Evolutionary conservation across 2,329 filamentous ascomycete species (phyloP), one percentile per base, ranked within the genome.

Genomic region (Xylaria sp.): DNA sequence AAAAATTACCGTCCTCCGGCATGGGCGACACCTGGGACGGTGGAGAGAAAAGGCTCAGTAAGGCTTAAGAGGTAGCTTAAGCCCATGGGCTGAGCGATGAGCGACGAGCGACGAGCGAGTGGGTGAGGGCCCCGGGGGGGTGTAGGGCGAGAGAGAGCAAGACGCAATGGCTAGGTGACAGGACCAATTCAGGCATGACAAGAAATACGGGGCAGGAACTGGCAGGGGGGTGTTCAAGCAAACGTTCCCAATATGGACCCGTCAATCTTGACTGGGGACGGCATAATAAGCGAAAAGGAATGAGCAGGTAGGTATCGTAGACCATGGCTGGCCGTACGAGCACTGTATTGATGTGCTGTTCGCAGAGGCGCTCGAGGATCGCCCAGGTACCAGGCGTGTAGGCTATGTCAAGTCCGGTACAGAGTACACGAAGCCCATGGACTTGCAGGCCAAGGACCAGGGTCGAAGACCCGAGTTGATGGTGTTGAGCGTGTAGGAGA

Each of bases 181-280:
- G 29, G 16, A 34, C 11, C 20, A 43, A 44, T 19, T 43, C 52
- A 48, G 34, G 22, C 29, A 51, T 47, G 24, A 50, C 41, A 39
- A 54, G 26, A 52, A 58, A 56, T 58, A 58, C 55, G 55, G 58
- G 58, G 52, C 56, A 50, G 56, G 50, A 52, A 55, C 52, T 54
- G 55, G 58, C 52, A 49, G 54, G 24, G 40, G 19, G 19, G 43
- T 21, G 53, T 16, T 37, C 55, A 43, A 48, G 41, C 52, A 58
- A 59, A 59, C 49, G 52, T 43, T 56, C 41, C 48, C 42, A 18
- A 46, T 16, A 39, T 44, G 38, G 52, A 34, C 54, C 55, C 55
- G 55, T 61, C 39, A 56, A 56, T 58, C 55, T 58, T 50, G 48
- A 56, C 58, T 52, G 29, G 55, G 43, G 54, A 56, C 55, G 48